Base-by-base conservation (phyloP, 805 yeast genomes). In the Wickerhamomyces bovis region DNA sequence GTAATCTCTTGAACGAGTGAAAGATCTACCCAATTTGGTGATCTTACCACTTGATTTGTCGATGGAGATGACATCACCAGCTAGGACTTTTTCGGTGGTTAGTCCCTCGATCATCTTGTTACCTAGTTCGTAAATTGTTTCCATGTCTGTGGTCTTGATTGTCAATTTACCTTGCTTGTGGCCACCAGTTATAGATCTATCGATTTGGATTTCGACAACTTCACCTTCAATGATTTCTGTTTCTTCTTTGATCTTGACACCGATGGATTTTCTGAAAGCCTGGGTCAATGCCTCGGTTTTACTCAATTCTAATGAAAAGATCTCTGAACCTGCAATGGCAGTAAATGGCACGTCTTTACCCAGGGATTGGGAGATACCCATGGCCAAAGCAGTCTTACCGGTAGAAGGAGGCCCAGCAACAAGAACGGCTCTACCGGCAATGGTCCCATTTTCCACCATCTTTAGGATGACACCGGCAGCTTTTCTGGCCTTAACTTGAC, bases 351-450 rank as follows among this genome's bases (percentile, higher is more conserved):
- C 97, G 52, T 68, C 75, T 28, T 60, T 63, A 10, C 83, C 83
- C 55, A 85, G 71, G 44, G 79, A 81, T 62, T 85, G 90, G 3
- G 89, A 76, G 38, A 85, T 73, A 16, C 97, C 99, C 85, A 89
- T 85, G 13, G 99, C 99, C 58, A 94, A 79, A 35, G 99, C 99
- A 3, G 99, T 94, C 67, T 94, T 94, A 67, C 99, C 99, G 0
- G 99, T 94, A 13, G 96, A 88, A 25, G 99, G 99, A 11, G 98
- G 98, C 38, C 99, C 99, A 0, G 99, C 98, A 50, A 94, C 76
- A 52, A 94, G 70, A 19, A 90, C 94, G 1, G 98, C 97, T 55
- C 97, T 80, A 23, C 99, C 99, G 20, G 98, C 97, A 67, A 94
- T 92, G 54, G 87, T 81, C 44, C 97, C 96, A 30, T 86, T 89